These are phyloP conservation scores for Linum tenue DNA, from an alignment of 345 rosid species.

Conservation along the genomic window DNA sequence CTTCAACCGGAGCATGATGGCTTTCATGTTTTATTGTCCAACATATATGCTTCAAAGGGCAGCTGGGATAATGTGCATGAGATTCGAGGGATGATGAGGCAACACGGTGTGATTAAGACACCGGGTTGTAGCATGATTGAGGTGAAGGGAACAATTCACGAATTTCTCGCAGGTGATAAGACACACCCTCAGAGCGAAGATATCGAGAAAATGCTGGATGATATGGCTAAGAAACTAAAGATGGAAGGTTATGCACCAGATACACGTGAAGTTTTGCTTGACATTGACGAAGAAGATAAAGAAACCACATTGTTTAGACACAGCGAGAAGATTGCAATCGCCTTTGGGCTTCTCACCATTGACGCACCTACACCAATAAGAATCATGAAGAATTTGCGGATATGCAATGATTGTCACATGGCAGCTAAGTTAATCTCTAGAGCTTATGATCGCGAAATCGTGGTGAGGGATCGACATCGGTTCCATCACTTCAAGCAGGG, in stretches of 20 bases:
- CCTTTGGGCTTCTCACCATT: conserved; percentile 36
- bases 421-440: conserved; percentile 34
- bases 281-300: conserved; percentile 49
- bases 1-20: conserved; percentile 57
- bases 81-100: conserved; percentile 40
- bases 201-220: conserved; percentile 37
- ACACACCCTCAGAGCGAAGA: conserved; percentile 30
- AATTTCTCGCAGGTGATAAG: conserved; percentile 43
- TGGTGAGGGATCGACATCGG: conserved; percentile 38
- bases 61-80: conserved; percentile 44
- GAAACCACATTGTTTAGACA: conserved; percentile 39
- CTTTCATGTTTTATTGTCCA: conserved; percentile 43
- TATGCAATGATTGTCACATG: conserved; percentile 39
- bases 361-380: conserved; percentile 32
- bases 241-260: conserved; percentile 37
- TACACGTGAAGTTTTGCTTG: conserved; percentile 36
- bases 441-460: conserved; percentile 37
- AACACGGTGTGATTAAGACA: conserved; percentile 36
- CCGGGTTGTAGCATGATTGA: conserved; percentile 57
- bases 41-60: conserved; percentile 50
- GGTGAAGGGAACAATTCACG: conserved; percentile 39
- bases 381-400: conserved; percentile 41
- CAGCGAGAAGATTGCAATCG: conserved; percentile 49
- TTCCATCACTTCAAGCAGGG: conserved; percentile 44
- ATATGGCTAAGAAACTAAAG: conserved; percentile 33